Evolutionary conservation across 495 filamentous ascomycete species (phyloP), one percentile per base, ranked within the genome.

Genomic region (Parachaetomium inaequale): DNA sequence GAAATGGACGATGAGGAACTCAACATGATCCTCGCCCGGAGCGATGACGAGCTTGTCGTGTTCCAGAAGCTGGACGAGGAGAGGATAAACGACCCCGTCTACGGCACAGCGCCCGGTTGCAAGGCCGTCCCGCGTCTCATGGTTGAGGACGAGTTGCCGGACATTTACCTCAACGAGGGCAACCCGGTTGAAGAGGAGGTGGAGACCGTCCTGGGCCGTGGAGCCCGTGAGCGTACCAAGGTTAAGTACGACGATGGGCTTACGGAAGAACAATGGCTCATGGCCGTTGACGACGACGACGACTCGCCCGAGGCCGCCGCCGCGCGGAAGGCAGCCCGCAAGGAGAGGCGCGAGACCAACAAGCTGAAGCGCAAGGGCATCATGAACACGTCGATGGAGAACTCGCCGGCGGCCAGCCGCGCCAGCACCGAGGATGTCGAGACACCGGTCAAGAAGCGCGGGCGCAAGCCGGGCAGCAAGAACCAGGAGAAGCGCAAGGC

Each of bases 1-100:
- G 91, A 96, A 74, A 95, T 96, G 88, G 94, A 98, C 63, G 94
- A 98, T 66, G 94, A 98, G 56, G 94, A 98, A 66, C 76, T 98
- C 43, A 98, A 98, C 68, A 79, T 92, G 77, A 90, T 95, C 45
- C 85, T 91, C 68, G 87, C 91, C 25, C 86, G 91, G 61, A 89
- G 79, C 8, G 91, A 93, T 15, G 81, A 85, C 1, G 91, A 96
- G 67, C 66, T 93, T 55, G 54, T 55, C 8, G 65, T 84, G 1
- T 96, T 96, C 80, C 85, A 87, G 65, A 77, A 84, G 60, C 84
- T 98, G 62, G 94, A 98, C 69, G 82, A 83, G 57, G 87, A 95
- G 55, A 83, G 95, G 43, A 65, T 75, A 19, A 78, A 72, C 61
- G 85, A 81, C 63, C 79, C 80, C 17, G 66, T 73, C 19, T 98